Percentiles rank a stretch among this genome's conserved stretches.
Conservation (phyloP, 2,329 filamentous ascomycete genomes). For the Periglandula ipomoeae region DNA sequence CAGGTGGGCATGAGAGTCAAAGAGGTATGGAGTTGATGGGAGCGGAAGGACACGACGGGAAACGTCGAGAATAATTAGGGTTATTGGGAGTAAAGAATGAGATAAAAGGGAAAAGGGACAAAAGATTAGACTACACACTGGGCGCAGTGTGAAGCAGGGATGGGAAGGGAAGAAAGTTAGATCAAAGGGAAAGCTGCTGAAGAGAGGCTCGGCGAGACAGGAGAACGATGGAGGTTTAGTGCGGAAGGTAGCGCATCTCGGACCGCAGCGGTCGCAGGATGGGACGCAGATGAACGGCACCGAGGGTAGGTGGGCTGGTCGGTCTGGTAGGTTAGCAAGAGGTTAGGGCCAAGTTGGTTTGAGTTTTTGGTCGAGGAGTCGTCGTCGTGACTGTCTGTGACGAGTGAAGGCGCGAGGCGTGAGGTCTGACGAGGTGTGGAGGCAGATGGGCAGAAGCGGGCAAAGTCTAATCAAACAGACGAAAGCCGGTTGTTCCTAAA, state of each 20-base stretch:
- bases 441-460: background rate
- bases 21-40: conserved; percentile 1
- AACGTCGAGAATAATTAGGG: background rate
- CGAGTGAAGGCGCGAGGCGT: background rate
- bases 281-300: background rate
- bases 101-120: background rate
- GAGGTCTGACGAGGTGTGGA: background rate
- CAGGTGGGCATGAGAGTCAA: conserved; percentile 8
- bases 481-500: too few relatives aligned
- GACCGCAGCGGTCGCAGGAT: conserved; percentile 1
- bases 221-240: conserved; percentile 4
- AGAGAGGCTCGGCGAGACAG: conserved; percentile 9
- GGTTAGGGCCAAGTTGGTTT: background rate
- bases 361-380: background rate
- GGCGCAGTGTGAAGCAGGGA: background rate
- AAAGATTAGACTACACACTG: background rate
- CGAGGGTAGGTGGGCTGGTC: background rate
- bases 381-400: background rate
- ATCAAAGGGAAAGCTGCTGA: conserved; percentile 9
- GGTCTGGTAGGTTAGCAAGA: background rate
- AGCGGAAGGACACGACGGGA: background rate
- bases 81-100: background rate
- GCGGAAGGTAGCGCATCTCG: conserved; percentile 8
- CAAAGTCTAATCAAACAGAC: background rate
- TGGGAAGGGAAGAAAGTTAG: background rate